phyloP scores from a whole-genome alignment of 2,329 filamentous ascomycete species.

The Colletotrichum cordylinicola region DNA sequence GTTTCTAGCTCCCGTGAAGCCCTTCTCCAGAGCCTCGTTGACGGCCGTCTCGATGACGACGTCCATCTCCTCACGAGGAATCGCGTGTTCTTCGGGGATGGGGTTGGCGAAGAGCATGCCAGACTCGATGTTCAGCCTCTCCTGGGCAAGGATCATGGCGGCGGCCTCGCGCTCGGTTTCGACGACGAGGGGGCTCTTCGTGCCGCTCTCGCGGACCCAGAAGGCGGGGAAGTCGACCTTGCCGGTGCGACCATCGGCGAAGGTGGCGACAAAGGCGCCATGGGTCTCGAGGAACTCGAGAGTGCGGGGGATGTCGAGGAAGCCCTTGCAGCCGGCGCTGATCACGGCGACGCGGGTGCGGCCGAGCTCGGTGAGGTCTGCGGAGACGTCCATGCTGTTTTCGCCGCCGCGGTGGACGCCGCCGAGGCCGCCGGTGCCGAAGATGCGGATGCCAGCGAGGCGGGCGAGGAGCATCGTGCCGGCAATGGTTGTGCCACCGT shows the following conservation, averaged over 20 bases:
- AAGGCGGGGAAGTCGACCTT: slow-evolving; percentile 89
- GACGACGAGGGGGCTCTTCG: slow-evolving; percentile 78
- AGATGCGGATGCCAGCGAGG: slow-evolving; percentile 87
- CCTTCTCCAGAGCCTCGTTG: slow-evolving; percentile 66
- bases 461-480: slow-evolving; percentile 91
- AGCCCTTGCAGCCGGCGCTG: slow-evolving; percentile 92
- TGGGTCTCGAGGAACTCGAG: slow-evolving; percentile 78
- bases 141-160: slow-evolving; percentile 84
- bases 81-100: slow-evolving; percentile 72
- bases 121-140: slow-evolving; percentile 73
- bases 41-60: slow-evolving; percentile 72
- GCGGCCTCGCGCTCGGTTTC: slow-evolving; percentile 82
- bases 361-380: slow-evolving; percentile 92
- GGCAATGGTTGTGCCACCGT: slow-evolving; percentile 92
- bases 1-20: slow-evolving; percentile 75
- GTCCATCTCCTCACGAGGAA: slow-evolving; percentile 76
- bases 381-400: slow-evolving; percentile 89
- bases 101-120: slow-evolving; percentile 91
- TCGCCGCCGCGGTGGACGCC: slow-evolving; percentile 93
- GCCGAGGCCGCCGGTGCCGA: slow-evolving; percentile 93
- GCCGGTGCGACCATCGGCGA: slow-evolving; percentile 78
- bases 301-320: slow-evolving; percentile 89
- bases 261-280: slow-evolving; percentile 85
- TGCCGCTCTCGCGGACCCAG: slow-evolving; percentile 86
- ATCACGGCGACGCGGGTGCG: slow-evolving; percentile 88